phyloP scores from a whole-genome alignment of 345 rosid species.

The Erodium maritimum region DNA sequence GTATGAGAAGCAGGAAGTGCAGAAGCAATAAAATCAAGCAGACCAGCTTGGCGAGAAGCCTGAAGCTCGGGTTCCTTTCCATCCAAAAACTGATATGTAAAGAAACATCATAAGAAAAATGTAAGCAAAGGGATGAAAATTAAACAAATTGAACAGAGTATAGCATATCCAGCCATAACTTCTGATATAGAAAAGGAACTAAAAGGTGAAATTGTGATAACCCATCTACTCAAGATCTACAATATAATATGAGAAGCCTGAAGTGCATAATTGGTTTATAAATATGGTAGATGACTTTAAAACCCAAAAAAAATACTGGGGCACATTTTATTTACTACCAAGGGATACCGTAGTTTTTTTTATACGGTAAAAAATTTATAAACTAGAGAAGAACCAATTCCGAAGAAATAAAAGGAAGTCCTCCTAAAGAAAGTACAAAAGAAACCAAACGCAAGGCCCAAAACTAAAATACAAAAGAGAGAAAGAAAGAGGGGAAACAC shows the following conservation, averaged over 20 bases:
- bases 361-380: background rate
- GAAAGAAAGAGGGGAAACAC: too few species aligned
- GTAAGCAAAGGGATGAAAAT: background rate
- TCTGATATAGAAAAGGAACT: background rate
- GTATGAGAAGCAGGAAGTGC: constrained; percentile 71
- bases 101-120: constrained; percentile 4
- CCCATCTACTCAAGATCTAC: background rate
- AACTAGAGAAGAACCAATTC: background rate
- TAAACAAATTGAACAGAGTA: background rate
- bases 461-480: too few species aligned
- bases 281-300: background rate
- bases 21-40: constrained; percentile 70
- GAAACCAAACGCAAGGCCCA: too few species aligned
- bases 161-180: background rate
- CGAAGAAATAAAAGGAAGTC: background rate
- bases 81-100: constrained; percentile 43
- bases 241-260: background rate
- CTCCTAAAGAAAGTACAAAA: too few species aligned
- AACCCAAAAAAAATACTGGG: background rate
- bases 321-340: background rate
- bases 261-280: background rate
- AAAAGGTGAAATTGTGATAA: background rate
- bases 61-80: constrained; percentile 67
- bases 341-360: background rate
- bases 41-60: constrained; percentile 69